Base-by-base conservation (phyloP, 176 grass and related monocot species). In the Aegilops bicornis region DNA sequence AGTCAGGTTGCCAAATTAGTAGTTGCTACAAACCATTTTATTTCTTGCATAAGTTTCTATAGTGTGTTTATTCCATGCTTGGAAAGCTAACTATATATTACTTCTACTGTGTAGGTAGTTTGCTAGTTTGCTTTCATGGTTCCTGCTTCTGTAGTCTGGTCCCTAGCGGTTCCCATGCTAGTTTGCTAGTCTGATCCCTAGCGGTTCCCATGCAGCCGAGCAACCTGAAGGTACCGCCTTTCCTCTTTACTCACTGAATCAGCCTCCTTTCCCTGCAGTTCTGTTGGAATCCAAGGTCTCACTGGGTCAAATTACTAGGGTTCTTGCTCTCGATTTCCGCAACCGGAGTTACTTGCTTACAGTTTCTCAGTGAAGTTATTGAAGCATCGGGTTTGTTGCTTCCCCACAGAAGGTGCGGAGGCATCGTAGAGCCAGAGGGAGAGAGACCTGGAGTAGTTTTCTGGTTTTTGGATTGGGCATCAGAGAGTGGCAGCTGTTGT, bases 281-380 rank as follows among this genome's bases (percentile, higher is more conserved):
- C 70, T 1, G 7, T 23, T 20, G 70, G 73, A 76, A 47, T 45
- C 82, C 70, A 11, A 47, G 10, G 24, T 76, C 82, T 64, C 70
- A 64, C 58, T 59, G 30, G 59, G 25, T 64, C 25, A 84, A 84
- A 76, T 33, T 29, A 63, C 37, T 84, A 75, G 70, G 82, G 82
- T 84, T 84, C 82, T 64, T 84, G 70, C 58, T 48, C 82, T 73
- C 82, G 37, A 64, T 84, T 56, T 17, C 56, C 1, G 54, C 69
- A 22, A 20, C 54, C 7, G 16, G 50, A 54, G 50, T 19, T 54
- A 19, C 50, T 7, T 59, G 56, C 56, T 59, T 59, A 59, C 56
- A 9, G 19, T 22, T 65, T 27, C 79, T 66, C 52, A 16, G 69
- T 15, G 23, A 35, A 59, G 20, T 59, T 59, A 6, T 59, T 59